Base-by-base conservation (phyloP, 345 rosid genomes). In the Citrus unshiu region DNA sequence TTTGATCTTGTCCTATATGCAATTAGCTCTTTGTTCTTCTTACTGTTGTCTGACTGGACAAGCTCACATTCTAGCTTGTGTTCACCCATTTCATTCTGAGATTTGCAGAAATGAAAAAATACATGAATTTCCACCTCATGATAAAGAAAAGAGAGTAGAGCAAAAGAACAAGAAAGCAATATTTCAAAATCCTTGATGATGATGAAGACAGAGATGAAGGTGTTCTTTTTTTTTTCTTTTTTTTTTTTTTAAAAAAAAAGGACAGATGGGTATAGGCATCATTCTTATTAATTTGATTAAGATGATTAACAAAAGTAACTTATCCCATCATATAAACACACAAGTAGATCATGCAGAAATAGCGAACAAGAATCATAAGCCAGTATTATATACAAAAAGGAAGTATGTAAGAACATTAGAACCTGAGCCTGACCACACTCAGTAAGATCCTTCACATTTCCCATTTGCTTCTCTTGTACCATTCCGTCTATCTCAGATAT, bases 341-440 rank as follows among this genome's bases (percentile, higher is more conserved):
- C 21, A 8, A 43, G 29, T 75, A 5, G 62, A 64, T 34, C 14
- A 4, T 27, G 12, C 57, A 62, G 24, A 32, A 74, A 56, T 22
- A 22, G 43, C 6, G 29, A 72, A 56, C 63, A 72, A 22, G 46
- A 8, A 39, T 24, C 51, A 34, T 21, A 51, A 18, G 40, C 60
- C 21, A 7, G 27, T 30, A 51, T 35, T 51, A 37, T 32, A 54
- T 51, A 51, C 24, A 18, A 51, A 24, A 29, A 60, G 19, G 60
- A 40, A 24, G 35, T 19, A 62, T 10, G 18, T 6, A 39, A 51
- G 29, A 46, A 69, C 65, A 43, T 39, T 63, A 54, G 39, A 79
- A 84, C 90, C 90, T 54, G 79, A 75, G 81, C 90, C 90, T 54
- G 77, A 73, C 30, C 49, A 49, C 25, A 46, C 51, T 75, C 77